Evolutionary conservation across 2,329 filamentous ascomycete genomes (phyloP).

Genomic region (Stagonosporopsis cucurbitacearum): DNA sequence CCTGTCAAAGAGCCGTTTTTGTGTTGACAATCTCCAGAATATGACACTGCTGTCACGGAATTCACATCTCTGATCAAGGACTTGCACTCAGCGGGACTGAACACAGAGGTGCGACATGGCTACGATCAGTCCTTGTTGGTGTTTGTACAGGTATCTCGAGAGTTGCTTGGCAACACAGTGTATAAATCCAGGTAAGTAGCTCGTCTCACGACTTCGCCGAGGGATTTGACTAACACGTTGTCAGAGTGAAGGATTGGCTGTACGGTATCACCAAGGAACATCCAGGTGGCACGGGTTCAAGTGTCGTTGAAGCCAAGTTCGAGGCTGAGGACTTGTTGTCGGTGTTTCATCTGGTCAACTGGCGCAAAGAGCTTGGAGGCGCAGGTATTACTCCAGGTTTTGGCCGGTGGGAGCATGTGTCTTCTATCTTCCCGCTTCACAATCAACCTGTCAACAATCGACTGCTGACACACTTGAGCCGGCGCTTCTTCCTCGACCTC

Average conservation of each 20-base stretch:
- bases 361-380: slow-evolving; percentile 74
- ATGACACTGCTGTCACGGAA: slow-evolving; percentile 28
- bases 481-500: slow-evolving; percentile 70
- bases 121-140: slow-evolving; percentile 40
- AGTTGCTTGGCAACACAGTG: slow-evolving; percentile 40
- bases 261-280: slow-evolving; percentile 73
- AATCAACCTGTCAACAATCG: slow-evolving; percentile 76
- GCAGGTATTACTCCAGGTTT: slow-evolving; percentile 75
- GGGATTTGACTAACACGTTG: background rate
- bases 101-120: slow-evolving; percentile 41
- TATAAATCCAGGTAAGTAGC: slow-evolving; percentile 39
- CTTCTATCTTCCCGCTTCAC: slow-evolving; percentile 79
- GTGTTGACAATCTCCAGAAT: slow-evolving; percentile 21
- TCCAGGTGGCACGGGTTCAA: slow-evolving; percentile 55
- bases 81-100: slow-evolving; percentile 36
- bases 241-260: slow-evolving; percentile 82
- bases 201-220: background rate
- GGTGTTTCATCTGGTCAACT: slow-evolving; percentile 78
- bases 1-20: background rate
- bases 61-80: slow-evolving; percentile 32
- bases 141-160: slow-evolving; percentile 39
- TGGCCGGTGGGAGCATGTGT: slow-evolving; percentile 75
- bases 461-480: slow-evolving; percentile 78
- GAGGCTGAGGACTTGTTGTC: slow-evolving; percentile 81
- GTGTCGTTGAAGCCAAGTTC: slow-evolving; percentile 66